Evolutionary conservation across 1,284 basidiomycete genomes (phyloP), one percentile per base, ranked within the genome.

Genomic region (Cryptococcus sp.): DNA sequence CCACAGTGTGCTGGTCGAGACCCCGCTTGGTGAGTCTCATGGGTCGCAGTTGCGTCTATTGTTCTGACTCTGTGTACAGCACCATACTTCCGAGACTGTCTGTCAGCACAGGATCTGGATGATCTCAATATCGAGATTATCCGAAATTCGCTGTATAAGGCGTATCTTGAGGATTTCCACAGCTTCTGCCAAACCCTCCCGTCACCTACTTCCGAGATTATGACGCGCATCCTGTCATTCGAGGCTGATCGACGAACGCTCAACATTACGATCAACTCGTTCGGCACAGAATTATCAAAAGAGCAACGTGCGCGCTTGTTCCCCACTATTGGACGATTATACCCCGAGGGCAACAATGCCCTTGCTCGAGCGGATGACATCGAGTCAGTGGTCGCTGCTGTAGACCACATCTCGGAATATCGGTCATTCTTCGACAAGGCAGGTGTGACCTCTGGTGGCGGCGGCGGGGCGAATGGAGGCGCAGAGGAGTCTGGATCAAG

Each of bases 71-170:
- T 13, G n/a, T 45, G 57, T 27, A 1, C 63, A 94, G 94, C 96
- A 1, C 91, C 93, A 4, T 99, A 99, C 82, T 99, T 99, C 85
- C 87, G 91, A 40, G 89, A 93, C 70, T 97, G 94, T 78, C 84
- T 99, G 47, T 90, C 93, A 23, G 95, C 95, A 8, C 87, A 91
- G 38, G 96, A 99, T 76, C 86, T 99, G 42, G 96, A 99, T 77
- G 96, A 99, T 78, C 87, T 99, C 65, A 98, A 99, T 82, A 99
- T 99, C 71, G 96, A 99, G 82, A 98, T 99, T 80, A 95, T 99
- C 79, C 91, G 96, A 49, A 99, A 99, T 81, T 94, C 95, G n/a
- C 89, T 99, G 48, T 99, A 99, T 86, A 98, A 97, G 80, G 90
- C 94, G 16, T 99, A 99, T 80, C 88, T 99, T 58, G 95, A 98